These are phyloP conservation scores for Silene conica DNA, from an alignment of 148 eudicot species.

Conservation along the genomic window DNA sequence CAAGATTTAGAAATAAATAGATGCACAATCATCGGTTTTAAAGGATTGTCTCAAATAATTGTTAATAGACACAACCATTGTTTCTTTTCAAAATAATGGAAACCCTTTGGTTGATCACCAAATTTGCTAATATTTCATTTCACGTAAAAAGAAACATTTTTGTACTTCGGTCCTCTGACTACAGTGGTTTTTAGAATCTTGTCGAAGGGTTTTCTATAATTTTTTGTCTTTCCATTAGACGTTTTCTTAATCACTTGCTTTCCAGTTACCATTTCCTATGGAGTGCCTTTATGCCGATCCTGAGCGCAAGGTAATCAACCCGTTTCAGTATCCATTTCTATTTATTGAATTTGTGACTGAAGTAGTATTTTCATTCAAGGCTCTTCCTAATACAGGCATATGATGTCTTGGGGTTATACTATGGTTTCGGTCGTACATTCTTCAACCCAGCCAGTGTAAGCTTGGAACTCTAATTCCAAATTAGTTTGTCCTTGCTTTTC, in stretches of 20 bases:
- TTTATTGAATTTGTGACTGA: background rate
- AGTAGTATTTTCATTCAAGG: background rate
- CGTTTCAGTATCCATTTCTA: background rate
- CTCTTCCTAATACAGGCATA: slow-evolving; percentile 57
- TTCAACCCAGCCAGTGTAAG: slow-evolving; percentile 92
- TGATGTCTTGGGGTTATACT: slow-evolving; percentile 84
- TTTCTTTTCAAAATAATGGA: background rate
- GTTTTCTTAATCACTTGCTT: slow-evolving; percentile 8
- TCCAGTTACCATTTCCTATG: slow-evolving; percentile 80
- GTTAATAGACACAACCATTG: background rate
- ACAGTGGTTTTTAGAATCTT: background rate
- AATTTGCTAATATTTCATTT: background rate
- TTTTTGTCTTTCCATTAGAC: background rate
- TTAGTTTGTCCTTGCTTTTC: background rate
- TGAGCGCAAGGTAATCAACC: slow-evolving; percentile 68
- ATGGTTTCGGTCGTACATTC: slow-evolving; percentile 90
- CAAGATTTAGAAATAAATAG: background rate
- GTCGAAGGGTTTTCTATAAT: background rate
- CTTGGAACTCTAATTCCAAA: background rate
- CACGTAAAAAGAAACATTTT: background rate
- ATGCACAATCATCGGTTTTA: background rate
- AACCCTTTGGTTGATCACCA: background rate
- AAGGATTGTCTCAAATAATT: background rate
- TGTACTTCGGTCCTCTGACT: background rate
- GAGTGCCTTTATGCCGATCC: slow-evolving; percentile 89